Evolutionary conservation across 768 basidiomycete species (phyloP), one percentile per base, ranked within the genome.

Genomic region (Tubosaeta brunneosetosa): DNA sequence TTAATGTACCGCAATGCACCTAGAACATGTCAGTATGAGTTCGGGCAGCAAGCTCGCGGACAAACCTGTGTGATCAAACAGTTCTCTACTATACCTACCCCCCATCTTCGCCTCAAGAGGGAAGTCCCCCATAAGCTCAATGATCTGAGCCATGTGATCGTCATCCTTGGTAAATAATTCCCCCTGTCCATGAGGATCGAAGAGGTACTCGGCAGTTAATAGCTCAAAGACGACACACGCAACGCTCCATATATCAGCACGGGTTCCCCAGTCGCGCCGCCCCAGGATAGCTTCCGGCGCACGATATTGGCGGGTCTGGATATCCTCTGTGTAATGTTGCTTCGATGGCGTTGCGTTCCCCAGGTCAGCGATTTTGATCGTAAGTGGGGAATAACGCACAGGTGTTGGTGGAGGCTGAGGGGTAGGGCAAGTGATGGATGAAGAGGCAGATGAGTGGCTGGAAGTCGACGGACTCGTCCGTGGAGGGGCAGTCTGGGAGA

Each of bases 251-350:
- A 94, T 81, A 70, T 97, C 93, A 41, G 82, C 91, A 50, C 86
- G 82, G 34, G 82, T 75, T 58, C 85, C 90, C 93, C 93, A 97
- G 59, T 91, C 88, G 33, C 80, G 81, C 50, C 85, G 82, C 16
- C 94, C 93, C 16, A 94, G 73, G 60, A 97, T 93, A 49, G 91
- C 93, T 69, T 97, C 93, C n/a, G 93, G 93, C 26, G 89, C 82
- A 55, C 93, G 86, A 67, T 97, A 97, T 66, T 95, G 93, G 40
- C 93, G 82, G n/a, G 93, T 97, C 72, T 95, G 94, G 58, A 94
- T 95, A 65, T 94, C 93, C 63, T 94, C 93, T 9, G 93, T 95
- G 66, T 83, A 97, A 66, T 95, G 92, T 61, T 85, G 84, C 59
- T 74, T 85, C n/a, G 89, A 85, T 14, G 91, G 93, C 33, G 93